Conservation (phyloP, 1,139 yeast species). For the Kodamaea ohmeri region DNA sequence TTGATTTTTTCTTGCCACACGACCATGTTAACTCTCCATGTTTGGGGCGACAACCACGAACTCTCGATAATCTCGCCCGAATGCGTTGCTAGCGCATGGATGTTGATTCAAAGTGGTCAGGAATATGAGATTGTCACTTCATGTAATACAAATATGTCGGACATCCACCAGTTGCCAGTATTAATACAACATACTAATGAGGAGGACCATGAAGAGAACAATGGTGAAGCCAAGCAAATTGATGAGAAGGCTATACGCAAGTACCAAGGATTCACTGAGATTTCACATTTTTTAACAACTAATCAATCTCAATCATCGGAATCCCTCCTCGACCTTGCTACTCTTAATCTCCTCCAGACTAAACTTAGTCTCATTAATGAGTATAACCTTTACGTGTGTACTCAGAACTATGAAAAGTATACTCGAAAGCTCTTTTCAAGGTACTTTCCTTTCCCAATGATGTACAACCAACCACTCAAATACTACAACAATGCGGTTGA, state of each 20-base stretch:
- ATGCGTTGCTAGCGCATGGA: conserved; percentile 38
- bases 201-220: too few relatives aligned
- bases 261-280: conserved; percentile 49
- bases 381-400: conserved; percentile 60
- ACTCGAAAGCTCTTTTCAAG: conserved; percentile 60
- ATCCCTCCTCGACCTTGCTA: conserved; percentile 15
- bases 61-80: conserved; percentile 43
- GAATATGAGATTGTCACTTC: conserved; percentile 44
- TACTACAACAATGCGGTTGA: conserved; percentile 49
- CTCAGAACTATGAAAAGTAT: conserved; percentile 60
- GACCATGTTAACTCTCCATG: conserved; percentile 38
- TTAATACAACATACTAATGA: conserved; percentile 34
- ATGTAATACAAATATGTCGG: conserved; percentile 57
- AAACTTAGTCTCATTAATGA: conserved; percentile 50
- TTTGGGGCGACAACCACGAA: conserved; percentile 50
- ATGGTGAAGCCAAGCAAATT: too few relatives aligned
- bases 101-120: conserved; percentile 17
- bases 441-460: conserved; percentile 79
- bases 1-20: neutral
- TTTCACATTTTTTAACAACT: conserved; percentile 26
- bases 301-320: conserved; percentile 8
- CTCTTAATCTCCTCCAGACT: conserved; percentile 29
- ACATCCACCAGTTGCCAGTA: conserved; percentile 55
- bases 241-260: too few relatives aligned
- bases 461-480: conserved; percentile 70